Conservation (phyloP, 495 filamentous ascomycete genomes). For the Penicillium nucicola region DNA sequence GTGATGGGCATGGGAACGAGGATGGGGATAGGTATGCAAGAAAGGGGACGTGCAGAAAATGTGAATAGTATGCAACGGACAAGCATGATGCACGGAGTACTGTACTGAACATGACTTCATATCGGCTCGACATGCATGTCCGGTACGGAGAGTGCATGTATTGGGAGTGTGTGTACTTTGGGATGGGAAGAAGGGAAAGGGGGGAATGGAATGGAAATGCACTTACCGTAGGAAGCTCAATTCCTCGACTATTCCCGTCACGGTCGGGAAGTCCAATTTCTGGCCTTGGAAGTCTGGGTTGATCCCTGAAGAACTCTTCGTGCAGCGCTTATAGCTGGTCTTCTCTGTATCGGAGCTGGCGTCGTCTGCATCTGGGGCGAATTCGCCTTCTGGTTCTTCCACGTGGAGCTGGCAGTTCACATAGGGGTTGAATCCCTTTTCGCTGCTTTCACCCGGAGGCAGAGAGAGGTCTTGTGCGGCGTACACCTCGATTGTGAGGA, state of each 20-base stretch:
- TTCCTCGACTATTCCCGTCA: slow-evolving; percentile 69
- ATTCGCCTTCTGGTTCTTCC: slow-evolving; percentile 47
- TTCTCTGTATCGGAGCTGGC: slow-evolving; percentile 44
- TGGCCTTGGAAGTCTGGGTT: slow-evolving; percentile 71
- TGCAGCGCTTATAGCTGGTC: slow-evolving; percentile 67
- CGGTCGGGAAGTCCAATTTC: slow-evolving; percentile 55
- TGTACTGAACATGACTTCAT: neutral
- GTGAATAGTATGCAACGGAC: neutral
- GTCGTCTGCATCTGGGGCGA: slow-evolving; percentile 23
- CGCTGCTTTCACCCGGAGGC: slow-evolving; percentile 48
- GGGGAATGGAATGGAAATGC: neutral
- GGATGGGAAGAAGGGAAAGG: slow-evolving; percentile 2
- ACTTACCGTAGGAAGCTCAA: slow-evolving; percentile 76
- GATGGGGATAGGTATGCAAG: neutral
- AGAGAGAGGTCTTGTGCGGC: slow-evolving; percentile 53
- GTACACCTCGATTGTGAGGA: slow-evolving; percentile 49
- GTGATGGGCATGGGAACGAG: neutral
- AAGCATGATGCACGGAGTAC: neutral
- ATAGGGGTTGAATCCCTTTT: slow-evolving; percentile 67
- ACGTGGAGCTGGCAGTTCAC: slow-evolving; percentile 81
- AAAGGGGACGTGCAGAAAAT: neutral
- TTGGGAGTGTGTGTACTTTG: too few species aligned
- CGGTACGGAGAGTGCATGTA: too few species aligned
- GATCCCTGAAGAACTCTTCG: slow-evolving; percentile 55
- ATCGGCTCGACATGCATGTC: neutral